Evolutionary conservation across 345 rosid species (phyloP).

Genomic region (Hibiscus tridactylites): DNA sequence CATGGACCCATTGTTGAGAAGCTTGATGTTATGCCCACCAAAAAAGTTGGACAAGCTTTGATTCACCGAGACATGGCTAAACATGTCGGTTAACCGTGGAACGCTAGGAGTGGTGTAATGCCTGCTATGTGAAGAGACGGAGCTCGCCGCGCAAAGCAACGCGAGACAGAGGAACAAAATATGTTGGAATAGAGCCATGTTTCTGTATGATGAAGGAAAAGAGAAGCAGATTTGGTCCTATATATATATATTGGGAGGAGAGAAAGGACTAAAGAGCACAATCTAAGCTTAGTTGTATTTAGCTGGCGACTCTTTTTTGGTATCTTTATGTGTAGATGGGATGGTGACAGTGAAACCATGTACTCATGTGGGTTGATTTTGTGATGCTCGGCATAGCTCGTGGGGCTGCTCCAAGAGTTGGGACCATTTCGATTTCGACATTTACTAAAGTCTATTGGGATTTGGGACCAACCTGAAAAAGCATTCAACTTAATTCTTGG

Average conservation of each 20-base stretch:
- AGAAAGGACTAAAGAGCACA: neutral
- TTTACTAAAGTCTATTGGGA: neutral
- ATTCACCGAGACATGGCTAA: constrained; percentile 39
- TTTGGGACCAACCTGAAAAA: neutral
- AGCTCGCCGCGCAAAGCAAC: constrained; percentile 26
- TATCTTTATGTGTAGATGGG: constrained; percentile 11
- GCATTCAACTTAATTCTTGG: too few species aligned
- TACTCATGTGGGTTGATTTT: constrained; percentile 23
- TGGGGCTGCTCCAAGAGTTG: constrained; percentile 16
- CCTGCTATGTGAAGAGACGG: constrained; percentile 52
- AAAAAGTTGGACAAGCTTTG: constrained; percentile 35
- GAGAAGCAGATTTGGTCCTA: constrained; percentile 8
- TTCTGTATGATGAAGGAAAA: neutral
- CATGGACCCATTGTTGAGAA: constrained; percentile 47
- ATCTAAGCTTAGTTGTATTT: constrained; percentile 30
- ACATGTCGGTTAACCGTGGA: constrained; percentile 52
- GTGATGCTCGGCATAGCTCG: constrained; percentile 13
- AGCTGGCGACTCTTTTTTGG: constrained; percentile 29
- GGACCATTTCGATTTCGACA: constrained; percentile 12
- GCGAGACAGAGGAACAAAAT: constrained; percentile 17
- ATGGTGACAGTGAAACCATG: constrained; percentile 13
- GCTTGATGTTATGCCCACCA: constrained; percentile 48
- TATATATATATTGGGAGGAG: neutral
- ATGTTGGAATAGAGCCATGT: constrained; percentile 29
- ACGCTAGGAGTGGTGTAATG: constrained; percentile 50